Evolutionary conservation across 2,329 filamentous ascomycete species (phyloP), one percentile per base, ranked within the genome.

Genomic region (Cadophora luteo-olivacea): DNA sequence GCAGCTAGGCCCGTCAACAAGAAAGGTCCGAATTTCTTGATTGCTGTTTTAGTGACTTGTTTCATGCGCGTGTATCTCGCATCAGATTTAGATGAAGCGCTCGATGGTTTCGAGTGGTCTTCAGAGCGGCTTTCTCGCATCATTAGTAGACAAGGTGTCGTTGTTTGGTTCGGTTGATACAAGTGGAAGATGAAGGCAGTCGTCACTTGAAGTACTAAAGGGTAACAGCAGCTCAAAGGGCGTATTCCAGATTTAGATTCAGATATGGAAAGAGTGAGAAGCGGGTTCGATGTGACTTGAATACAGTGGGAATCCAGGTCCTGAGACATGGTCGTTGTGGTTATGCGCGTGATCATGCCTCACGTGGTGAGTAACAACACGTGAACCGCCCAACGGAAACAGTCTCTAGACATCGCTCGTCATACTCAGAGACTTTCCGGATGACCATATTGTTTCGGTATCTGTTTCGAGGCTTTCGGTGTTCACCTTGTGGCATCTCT

Each of bases 11-110:
- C 72, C 9, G 70, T 70, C 5, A 73, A 45, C 3, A 73, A 29
- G 3, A 72, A 63, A 0, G 72, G 72, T 6, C 70, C 70, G 51
- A 72, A 73, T n/a, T 69, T 69, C 48, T 69, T 70, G 55, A 72
- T 48, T 29, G 45, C 52, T 0, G 62, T 38, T 16, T 58, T 65
- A 9, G 62, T 29, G 51, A 19, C 51, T 25, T 48, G 36, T n/a
- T 49, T 55, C 33, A 65, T 45, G 0, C 52, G 62, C 6, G 51
- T 33, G 19, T 57, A 65, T 3, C 33, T 65, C 11, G 19, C 7
- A 14, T 33, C 3, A 1, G 58, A 48, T 25, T 36, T 4, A 2
- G 24, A n/a, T 9, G 58, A 61, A 14, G 38, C 8, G 3, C 6
- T 8, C 12, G 38, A 41, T 16, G 38, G 16, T 9, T n/a, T 16